Evolutionary conservation across 2,329 filamentous ascomycete genomes (phyloP).

Genomic region (Dothiorella sarmentorum): DNA sequence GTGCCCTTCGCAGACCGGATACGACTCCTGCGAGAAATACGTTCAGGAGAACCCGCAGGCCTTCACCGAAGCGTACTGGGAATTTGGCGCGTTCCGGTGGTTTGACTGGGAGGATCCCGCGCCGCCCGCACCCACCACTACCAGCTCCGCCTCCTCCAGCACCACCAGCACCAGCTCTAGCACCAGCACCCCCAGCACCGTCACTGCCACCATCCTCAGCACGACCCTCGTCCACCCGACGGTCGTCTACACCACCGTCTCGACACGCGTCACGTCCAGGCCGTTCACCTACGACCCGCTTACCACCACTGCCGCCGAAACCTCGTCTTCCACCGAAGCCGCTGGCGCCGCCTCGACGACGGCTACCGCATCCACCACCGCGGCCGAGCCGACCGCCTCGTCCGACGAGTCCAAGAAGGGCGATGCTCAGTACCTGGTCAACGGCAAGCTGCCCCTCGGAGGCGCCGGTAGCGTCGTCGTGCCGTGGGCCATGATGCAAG

Average conservation of each 20-base stretch:
- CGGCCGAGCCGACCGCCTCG: not conserved
- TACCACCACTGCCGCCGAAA: not conserved
- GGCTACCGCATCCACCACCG: not conserved
- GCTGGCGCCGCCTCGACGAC: not conserved
- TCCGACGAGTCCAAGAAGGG: not conserved
- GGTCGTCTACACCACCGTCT: not conserved
- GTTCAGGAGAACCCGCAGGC: constrained; percentile 30
- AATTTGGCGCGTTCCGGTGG: constrained; percentile 27
- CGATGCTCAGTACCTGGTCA: not conserved
- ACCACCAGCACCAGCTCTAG: not conserved
- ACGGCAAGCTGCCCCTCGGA: constrained; percentile 1
- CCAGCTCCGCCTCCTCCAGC: not conserved
- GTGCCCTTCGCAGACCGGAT: constrained; percentile 41
- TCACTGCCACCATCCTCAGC: not conserved
- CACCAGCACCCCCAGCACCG: not conserved
- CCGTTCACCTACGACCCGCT: not conserved
- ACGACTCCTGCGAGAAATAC: constrained; percentile 41
- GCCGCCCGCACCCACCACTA: not conserved
- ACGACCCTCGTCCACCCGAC: not conserved
- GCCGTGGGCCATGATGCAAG: not conserved
- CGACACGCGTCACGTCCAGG: not conserved
- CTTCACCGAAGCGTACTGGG: constrained; percentile 35
- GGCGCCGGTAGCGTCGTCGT: not conserved
- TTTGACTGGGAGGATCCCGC: constrained; percentile 1
- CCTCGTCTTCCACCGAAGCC: not conserved